Evolutionary conservation across 2,329 filamentous ascomycete genomes (phyloP).

Genomic region (Aciculosporium take): DNA sequence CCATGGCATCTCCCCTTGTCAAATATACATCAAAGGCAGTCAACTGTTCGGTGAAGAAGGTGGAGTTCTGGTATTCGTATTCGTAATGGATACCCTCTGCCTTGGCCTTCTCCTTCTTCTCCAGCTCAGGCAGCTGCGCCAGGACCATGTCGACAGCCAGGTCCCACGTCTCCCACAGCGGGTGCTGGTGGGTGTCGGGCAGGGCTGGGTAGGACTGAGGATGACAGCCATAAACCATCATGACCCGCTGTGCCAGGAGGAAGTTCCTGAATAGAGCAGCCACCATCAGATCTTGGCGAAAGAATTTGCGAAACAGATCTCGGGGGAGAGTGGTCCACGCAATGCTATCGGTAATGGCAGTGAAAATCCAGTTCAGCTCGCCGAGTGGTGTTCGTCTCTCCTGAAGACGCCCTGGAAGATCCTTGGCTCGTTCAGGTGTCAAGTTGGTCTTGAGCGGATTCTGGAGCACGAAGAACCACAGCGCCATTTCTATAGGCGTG

Average conservation of each 20-base stretch:
- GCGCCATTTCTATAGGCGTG: conserved; percentile 91
- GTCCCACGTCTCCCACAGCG: conserved; percentile 96
- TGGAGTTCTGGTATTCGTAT: conserved; percentile 91
- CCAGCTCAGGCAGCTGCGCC: conserved; percentile 73
- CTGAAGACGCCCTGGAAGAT: conserved; percentile 80
- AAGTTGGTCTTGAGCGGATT: conserved; percentile 61
- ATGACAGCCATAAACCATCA: conserved; percentile 92
- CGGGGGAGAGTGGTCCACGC: conserved; percentile 92
- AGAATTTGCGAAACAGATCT: conserved; percentile 88
- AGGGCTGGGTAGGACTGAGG: conserved; percentile 82
- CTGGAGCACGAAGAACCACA: conserved; percentile 91
- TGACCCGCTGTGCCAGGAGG: conserved; percentile 82
- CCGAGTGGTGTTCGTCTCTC: conserved; percentile 87
- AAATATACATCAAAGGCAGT: conserved; percentile 96
- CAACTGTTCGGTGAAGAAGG: conserved; percentile 92
- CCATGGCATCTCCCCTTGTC: conserved; percentile 61
- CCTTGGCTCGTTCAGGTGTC: conserved; percentile 69
- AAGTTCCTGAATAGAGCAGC: conserved; percentile 95
- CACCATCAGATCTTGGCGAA: conserved; percentile 97
- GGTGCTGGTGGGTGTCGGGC: conserved; percentile 90
- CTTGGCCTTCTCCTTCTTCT: conserved; percentile 61
- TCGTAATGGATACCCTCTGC: conserved; percentile 64
- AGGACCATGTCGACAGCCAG: conserved; percentile 91
- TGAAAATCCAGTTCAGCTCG: conserved; percentile 98
- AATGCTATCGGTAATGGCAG: conserved; percentile 95